Evolutionary conservation across 2,329 filamentous ascomycete species (phyloP).

Genomic region (Endoconidiophora laricicola): DNA sequence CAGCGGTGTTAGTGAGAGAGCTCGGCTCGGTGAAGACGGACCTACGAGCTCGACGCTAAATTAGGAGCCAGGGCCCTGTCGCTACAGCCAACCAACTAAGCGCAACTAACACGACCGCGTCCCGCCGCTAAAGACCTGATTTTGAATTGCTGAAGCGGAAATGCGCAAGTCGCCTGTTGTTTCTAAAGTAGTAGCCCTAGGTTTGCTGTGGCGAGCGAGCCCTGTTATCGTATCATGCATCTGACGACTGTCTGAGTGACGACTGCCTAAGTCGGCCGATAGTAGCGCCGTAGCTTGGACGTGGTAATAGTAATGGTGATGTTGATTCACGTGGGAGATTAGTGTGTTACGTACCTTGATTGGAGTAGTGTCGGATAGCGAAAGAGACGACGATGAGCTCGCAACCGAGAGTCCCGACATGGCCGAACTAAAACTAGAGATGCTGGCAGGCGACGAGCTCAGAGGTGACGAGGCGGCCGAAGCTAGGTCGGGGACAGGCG

Average conservation of each 20-base stretch:
- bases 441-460: constrained; percentile 8
- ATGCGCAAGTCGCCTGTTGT: too few species aligned
- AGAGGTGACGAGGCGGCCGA: not conserved
- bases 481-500: constrained; percentile 16
- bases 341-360: constrained; percentile 2
- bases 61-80: not conserved
- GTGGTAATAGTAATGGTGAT: too few species aligned
- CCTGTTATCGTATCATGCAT: too few species aligned
- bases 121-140: not conserved
- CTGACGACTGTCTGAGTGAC: too few species aligned
- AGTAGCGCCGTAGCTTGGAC: not conserved
- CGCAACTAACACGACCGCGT: too few species aligned
- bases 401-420: constrained; percentile 5
- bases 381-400: constrained; percentile 3
- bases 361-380: not conserved
- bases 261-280: too few species aligned
- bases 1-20: constrained; percentile 2
- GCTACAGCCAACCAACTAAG: not conserved
- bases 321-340: not conserved
- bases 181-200: too few species aligned
- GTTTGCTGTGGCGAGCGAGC: too few species aligned
- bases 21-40: constrained; percentile 10
- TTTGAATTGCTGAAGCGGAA: not conserved
- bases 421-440: constrained; percentile 4
- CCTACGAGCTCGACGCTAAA: constrained; percentile 1